Base-by-base conservation (phyloP, 352 stramenopile genomes). In the Globisporangium solare region DNA sequence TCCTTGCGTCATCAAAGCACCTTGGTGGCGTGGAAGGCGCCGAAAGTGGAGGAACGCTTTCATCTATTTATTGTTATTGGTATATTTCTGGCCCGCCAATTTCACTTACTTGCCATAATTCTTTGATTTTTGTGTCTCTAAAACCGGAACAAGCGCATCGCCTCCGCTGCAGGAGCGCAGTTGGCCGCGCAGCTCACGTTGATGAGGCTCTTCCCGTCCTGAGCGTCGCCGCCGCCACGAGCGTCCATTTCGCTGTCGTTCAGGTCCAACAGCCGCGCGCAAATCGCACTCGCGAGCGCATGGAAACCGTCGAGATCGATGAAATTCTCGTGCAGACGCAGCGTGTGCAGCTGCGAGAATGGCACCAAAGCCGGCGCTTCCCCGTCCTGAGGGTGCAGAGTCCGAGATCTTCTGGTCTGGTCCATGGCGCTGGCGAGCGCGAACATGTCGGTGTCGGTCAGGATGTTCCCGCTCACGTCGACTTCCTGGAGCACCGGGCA, bases 281-380 rank as follows among this genome's bases (percentile, higher is more conserved):
- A 76, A 4, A 86, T 37, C 12, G 72, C 68, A 57, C 82, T 82
- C 3, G 73, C 69, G 27, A 89, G 73, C 17, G 73, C 75, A 37
- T 80, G 65, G 48, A 87, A 86, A 14, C 77, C 77, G n/a, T 76
- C 66, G 24, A 71, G 74, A 6, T 75, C 79, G 52, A 89, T 88
- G 40, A 79, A 90, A 49, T 90, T 90, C 32, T 86, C 80, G 24
- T 78, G 60, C 17, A 90, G 60, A 32, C 72, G 62, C 5, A 88
- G 41, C 0, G 39, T 56, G 11, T 63, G 51, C 2, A 88, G 59
- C 8, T 47, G 24, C 1, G 66, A 63, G 1, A 80, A 60, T 50
- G 54, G 27, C 47, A 15, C 24, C 6, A 7, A n/a, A n/a, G 31
- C 12, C 1, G 32, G 1, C 6, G 21, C 17, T 22, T 35, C 6